Evolutionary conservation across 2,329 filamentous ascomycete species (phyloP).

Genomic region (Colletotrichum eleusines): DNA sequence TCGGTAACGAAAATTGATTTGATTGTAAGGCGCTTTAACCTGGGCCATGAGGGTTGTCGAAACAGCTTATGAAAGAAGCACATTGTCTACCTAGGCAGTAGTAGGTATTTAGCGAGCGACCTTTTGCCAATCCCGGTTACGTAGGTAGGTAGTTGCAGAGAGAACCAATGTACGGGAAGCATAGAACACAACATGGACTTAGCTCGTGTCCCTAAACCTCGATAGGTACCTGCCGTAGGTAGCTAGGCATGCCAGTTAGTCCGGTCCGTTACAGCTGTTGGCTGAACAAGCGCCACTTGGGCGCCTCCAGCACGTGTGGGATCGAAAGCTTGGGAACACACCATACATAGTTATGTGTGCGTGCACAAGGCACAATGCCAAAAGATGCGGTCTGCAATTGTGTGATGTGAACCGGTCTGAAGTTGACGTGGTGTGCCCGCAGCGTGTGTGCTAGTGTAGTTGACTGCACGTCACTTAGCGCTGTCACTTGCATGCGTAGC

Average conservation of each 20-base stretch:
- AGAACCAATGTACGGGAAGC: neutral
- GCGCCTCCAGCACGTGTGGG: neutral
- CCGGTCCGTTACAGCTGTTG: neutral
- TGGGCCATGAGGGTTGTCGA: slow-evolving; percentile 1
- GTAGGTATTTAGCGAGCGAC: neutral
- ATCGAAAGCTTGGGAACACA: neutral
- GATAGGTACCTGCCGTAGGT: no score
- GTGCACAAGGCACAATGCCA: neutral
- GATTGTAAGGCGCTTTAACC: slow-evolving; percentile 4
- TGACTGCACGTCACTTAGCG: slow-evolving; percentile 32
- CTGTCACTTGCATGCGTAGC: slow-evolving; percentile 38
- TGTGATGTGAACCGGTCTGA: slow-evolving; percentile 23
- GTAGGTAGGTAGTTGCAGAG: neutral
- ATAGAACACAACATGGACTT: neutral
- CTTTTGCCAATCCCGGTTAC: neutral
- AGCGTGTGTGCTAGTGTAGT: slow-evolving; percentile 1
- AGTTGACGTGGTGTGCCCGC: slow-evolving; percentile 38
- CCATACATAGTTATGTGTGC: neutral
- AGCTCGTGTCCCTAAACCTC: neutral
- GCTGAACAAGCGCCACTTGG: neutral
- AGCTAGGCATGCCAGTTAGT: neutral
- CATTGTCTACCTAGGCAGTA: neutral
- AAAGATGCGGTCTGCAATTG: slow-evolving; percentile 17
- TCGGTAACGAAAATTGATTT: slow-evolving; percentile 26
- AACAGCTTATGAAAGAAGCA: slow-evolving; percentile 15